Conservation (phyloP, 2,329 filamentous ascomycete genomes). For the Daldinia sp. region DNA sequence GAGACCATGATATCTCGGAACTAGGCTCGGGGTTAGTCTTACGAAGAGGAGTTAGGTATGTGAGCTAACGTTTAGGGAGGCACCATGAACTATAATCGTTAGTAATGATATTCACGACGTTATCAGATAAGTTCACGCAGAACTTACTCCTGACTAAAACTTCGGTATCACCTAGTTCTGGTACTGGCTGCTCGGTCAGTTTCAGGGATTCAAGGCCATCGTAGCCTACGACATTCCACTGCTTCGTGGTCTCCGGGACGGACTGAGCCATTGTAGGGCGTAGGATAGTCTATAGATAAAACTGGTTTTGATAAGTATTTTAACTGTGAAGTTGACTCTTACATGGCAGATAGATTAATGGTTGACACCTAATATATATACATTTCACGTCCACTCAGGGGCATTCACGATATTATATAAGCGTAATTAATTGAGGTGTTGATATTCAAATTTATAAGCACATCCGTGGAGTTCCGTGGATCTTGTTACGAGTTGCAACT, state of each 20-base stretch:
- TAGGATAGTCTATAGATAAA: not conserved
- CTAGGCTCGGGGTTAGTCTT: constrained; percentile 2
- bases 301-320: too few relatives aligned
- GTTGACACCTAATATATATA: not conserved
- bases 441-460: not conserved
- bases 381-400: not conserved
- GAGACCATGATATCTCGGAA: constrained; percentile 16
- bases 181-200: constrained; percentile 22
- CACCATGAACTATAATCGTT: constrained; percentile 25
- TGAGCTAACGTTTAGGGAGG: constrained; percentile 31
- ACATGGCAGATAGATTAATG: too few relatives aligned
- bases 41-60: not conserved
- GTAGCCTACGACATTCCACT: constrained; percentile 30
- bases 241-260: constrained; percentile 20
- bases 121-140: not conserved
- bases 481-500: too few relatives aligned
- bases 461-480: not conserved
- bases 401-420: not conserved
- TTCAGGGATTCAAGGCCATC: constrained; percentile 25
- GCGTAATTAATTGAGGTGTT: not conserved
- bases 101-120: not conserved
- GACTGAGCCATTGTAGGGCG: not conserved
- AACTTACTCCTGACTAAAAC: constrained; percentile 35
- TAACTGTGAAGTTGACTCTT: too few relatives aligned
- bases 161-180: constrained; percentile 31